These are phyloP conservation scores for Edaphochlamys debaryana DNA, from an alignment of 139 green algal genomes.

Conservation along the genomic window DNA sequence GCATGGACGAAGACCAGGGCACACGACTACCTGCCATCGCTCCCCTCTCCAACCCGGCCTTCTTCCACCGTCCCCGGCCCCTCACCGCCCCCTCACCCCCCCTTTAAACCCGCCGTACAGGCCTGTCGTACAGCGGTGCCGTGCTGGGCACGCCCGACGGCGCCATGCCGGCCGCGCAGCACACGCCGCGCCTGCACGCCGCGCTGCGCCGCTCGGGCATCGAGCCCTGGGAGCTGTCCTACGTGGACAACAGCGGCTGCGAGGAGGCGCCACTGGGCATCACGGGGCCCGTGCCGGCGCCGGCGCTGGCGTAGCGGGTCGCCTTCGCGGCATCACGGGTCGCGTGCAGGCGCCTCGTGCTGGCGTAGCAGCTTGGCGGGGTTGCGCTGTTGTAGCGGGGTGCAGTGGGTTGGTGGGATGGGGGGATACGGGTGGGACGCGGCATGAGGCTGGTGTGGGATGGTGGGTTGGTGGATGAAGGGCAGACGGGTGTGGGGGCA, in stretches of 20 bases:
- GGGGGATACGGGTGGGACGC: too few relatives aligned
- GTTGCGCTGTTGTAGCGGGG: too few relatives aligned
- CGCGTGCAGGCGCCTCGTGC: too few relatives aligned
- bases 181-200: constrained; percentile 57
- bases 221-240: constrained; percentile 88
- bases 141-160: constrained; percentile 73
- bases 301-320: not conserved
- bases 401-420: too few relatives aligned
- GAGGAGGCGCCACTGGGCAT: constrained; percentile 38
- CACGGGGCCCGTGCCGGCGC: constrained; percentile 1
- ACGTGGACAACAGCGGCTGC: constrained; percentile 79
- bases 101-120: constrained; percentile 56
- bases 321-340: too few relatives aligned
- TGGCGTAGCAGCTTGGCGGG: too few relatives aligned
- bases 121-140: constrained; percentile 71
- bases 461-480: too few relatives aligned
- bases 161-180: constrained; percentile 33
- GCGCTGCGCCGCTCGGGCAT: constrained; percentile 75
- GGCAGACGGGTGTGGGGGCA: too few relatives aligned
- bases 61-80: not conserved
- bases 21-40: too few relatives aligned
- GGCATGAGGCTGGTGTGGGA: too few relatives aligned
- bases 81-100: not conserved
- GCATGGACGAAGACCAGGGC: too few relatives aligned
- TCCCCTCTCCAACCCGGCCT: too few relatives aligned